Evolutionary conservation across 2,329 filamentous ascomycete genomes (phyloP), one percentile per base, ranked within the genome.

Genomic region (Amauroascus niger): DNA sequence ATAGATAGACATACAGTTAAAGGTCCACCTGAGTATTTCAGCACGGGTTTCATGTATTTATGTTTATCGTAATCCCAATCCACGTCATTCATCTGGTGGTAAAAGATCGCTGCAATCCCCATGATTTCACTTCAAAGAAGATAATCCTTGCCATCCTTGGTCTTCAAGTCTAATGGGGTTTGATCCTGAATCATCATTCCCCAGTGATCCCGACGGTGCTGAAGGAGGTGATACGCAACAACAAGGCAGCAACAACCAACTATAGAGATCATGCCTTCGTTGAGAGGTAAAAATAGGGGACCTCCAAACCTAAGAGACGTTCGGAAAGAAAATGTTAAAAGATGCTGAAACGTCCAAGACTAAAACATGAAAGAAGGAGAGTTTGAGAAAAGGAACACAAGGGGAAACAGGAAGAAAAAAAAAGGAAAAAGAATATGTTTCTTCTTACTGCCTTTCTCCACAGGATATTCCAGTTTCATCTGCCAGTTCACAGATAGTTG

Each of bases 51-150:
- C 44, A 16, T 28, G 32, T 57, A 55, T 11, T 24, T 6, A 13
- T 55, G 20, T 16, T 44, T 51, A 9, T 41, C 32, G 55, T 37
- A 20, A 40, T 50, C 41, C 55, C 49, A 57, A 52, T 33, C 28
- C 49, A 49, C 46, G 26, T 57, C 52, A 18, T 58, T 41, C 57
- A 58, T 54, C 52, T 58, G 57, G 30, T 35, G 49, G 37, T 28
- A 59, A 6, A 57, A 49, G 30, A 57, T 52, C 1, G 55, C 53
- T 16, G 44, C 46, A 37, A 32, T 47, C 30, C 45, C 55, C 41
- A 55, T 47, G n/a, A 55, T 13, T 48, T 59, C 57, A 50, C 49
- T 49, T 39, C 16, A 47, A 9, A 57, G 53, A 49, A 57, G 20
- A 49, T 54, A 57, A 32, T 55, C 32, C 24, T 16, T 57, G 45